Evolutionary conservation across 306 rosid species (phyloP).

Genomic region (Vigna radiata): DNA sequence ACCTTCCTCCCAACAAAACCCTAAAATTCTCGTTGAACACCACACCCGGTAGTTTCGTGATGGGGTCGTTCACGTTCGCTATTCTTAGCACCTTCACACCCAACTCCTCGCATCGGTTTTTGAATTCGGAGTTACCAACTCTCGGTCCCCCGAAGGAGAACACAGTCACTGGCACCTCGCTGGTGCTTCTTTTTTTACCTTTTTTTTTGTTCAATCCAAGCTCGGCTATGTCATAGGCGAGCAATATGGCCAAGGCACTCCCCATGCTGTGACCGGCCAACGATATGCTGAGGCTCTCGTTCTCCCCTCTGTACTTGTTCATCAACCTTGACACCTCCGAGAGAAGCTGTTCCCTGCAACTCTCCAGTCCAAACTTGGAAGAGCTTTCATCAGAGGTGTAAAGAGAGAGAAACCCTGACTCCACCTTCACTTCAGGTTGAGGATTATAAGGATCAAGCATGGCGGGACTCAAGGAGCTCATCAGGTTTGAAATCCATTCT

Average conservation of each 20-base stretch:
- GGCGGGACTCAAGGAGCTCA: constrained; percentile 83
- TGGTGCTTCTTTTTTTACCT: background rate
- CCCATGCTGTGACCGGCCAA: constrained; percentile 97
- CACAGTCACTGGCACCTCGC: constrained; percentile 57
- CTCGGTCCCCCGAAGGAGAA: constrained; percentile 93
- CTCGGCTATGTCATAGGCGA: constrained; percentile 89
- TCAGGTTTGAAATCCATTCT: constrained; percentile 84
- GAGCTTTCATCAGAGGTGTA: constrained; percentile 78
- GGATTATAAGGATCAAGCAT: constrained; percentile 70
- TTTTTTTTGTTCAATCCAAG: constrained; percentile 60
- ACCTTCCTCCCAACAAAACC: constrained; percentile 71
- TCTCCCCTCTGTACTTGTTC: constrained; percentile 64
- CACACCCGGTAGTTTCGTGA: constrained; percentile 88
- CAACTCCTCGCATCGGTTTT: constrained; percentile 74
- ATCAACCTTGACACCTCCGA: constrained; percentile 72
- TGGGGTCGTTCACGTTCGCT: constrained; percentile 81
- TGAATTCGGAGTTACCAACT: constrained; percentile 80
- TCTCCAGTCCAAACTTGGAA: constrained; percentile 61
- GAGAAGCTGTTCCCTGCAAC: constrained; percentile 92
- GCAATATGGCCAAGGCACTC: constrained; percentile 81
- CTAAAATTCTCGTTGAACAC: constrained; percentile 83
- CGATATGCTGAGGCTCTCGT: constrained; percentile 69
- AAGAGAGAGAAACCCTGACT: constrained; percentile 76
- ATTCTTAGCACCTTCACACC: constrained; percentile 82
- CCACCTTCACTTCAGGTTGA: constrained; percentile 73